These are phyloP conservation scores for Paragyromitra xinjiangensis DNA, from an alignment of 495 filamentous ascomycete species.

Conservation along the genomic window DNA sequence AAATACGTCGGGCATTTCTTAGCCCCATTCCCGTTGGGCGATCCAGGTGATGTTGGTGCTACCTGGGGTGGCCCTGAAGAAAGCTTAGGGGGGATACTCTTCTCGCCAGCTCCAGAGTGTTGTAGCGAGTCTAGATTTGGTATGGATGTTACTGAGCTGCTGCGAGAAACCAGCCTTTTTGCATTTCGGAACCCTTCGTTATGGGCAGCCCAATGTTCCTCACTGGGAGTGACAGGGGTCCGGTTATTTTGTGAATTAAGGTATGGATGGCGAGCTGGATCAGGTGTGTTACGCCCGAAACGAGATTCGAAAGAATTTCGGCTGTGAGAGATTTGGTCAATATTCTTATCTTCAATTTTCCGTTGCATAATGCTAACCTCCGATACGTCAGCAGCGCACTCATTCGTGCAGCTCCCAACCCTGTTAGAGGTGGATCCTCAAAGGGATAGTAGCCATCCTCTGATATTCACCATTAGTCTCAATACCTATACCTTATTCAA, in stretches of 20 bases:
- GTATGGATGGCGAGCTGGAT: constrained; percentile 78
- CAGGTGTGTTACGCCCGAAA: constrained; percentile 91
- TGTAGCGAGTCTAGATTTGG: constrained; percentile 15
- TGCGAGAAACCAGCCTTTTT: constrained; percentile 58
- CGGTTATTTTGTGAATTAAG: constrained; percentile 70
- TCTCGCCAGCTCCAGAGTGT: constrained; percentile 7
- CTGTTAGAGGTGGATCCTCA: constrained; percentile 80
- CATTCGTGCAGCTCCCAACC: constrained; percentile 95
- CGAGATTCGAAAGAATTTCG: constrained; percentile 95
- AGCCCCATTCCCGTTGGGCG: constrained; percentile 39
- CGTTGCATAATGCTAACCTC: constrained; percentile 34
- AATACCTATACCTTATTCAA: background rate
- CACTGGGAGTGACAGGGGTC: constrained; percentile 70
- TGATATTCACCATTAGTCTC: constrained; percentile 17
- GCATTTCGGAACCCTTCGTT: constrained; percentile 84
- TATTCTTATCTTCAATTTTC: background rate
- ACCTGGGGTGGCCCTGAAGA: background rate
- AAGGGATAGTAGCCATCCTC: constrained; percentile 94
- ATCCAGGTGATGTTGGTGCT: constrained; percentile 51
- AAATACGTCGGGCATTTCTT: constrained; percentile 79
- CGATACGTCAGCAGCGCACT: constrained; percentile 93
- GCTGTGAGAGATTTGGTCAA: constrained; percentile 61
- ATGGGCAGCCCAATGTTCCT: constrained; percentile 92
- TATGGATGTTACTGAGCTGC: constrained; percentile 19
- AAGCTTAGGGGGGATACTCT: background rate